Conservation (phyloP, 495 filamentous ascomycete genomes). For the Bombardia bombarda region DNA sequence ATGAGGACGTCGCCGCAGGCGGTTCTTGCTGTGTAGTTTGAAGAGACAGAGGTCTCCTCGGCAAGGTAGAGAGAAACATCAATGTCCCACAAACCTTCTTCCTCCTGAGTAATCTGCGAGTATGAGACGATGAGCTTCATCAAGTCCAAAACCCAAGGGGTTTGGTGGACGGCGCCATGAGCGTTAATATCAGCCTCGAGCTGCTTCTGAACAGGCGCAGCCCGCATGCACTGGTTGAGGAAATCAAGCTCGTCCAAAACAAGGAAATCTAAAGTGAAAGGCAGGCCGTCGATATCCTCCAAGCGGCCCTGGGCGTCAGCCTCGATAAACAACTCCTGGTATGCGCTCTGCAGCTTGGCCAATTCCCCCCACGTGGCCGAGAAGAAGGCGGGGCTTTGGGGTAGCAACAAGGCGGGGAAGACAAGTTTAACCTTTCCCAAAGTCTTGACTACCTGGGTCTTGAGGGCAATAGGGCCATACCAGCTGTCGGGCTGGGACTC, state of each 20-base stretch:
- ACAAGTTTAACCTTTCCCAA: slow-evolving; percentile 81
- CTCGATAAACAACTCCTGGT: slow-evolving; percentile 75
- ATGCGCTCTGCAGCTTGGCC: slow-evolving; percentile 56
- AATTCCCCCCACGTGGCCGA: slow-evolving; percentile 82
- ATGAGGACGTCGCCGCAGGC: slow-evolving; percentile 85
- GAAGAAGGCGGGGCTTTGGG: slow-evolving; percentile 73
- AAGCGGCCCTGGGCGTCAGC: slow-evolving; percentile 78
- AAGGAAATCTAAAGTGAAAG: slow-evolving; percentile 90
- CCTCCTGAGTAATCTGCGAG: slow-evolving; percentile 86
- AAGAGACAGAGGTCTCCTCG: slow-evolving; percentile 90
- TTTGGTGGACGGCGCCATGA: slow-evolving; percentile 47
- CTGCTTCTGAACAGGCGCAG: slow-evolving; percentile 76
- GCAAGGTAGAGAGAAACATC: slow-evolving; percentile 92
- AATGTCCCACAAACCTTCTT: slow-evolving; percentile 91
- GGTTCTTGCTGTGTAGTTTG: slow-evolving; percentile 89
- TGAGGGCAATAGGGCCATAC: slow-evolving; percentile 76
- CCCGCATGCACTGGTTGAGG: slow-evolving; percentile 76
- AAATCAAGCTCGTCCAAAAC: slow-evolving; percentile 91
- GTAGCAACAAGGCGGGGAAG: slow-evolving; percentile 72
- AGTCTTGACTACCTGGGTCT: slow-evolving; percentile 86
- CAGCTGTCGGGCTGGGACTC: slow-evolving; percentile 43
- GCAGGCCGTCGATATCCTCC: slow-evolving; percentile 85
- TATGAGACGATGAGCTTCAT: slow-evolving; percentile 76
- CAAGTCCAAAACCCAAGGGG: slow-evolving; percentile 72
- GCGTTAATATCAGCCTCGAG: slow-evolving; percentile 60